A percentile compares a stretch with the other conserved stretches of the same genome.
Evolutionary conservation across 1,284 basidiomycete species (phyloP).

Genomic region (Moniliella sp.): DNA sequence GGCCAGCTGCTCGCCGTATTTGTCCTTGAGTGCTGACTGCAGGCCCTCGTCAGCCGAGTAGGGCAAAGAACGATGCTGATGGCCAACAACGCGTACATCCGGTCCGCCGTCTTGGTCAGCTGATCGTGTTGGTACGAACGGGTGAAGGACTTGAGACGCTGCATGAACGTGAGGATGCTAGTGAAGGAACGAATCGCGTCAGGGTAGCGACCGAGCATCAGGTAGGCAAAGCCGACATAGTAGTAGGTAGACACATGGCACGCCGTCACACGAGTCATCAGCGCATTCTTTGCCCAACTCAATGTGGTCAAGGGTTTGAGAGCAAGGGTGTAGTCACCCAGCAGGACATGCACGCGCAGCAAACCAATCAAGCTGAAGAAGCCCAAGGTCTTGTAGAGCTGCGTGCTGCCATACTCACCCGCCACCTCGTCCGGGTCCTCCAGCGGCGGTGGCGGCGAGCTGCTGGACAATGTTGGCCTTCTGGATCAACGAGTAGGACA

Average conservation of each 20-base stretch:
- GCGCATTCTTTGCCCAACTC: conserved; percentile 37
- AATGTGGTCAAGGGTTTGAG: conserved; percentile 89
- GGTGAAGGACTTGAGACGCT: conserved; percentile 50
- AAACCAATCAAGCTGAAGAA: conserved; percentile 91
- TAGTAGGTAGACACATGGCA: conserved; percentile 69
- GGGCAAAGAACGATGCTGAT: conserved; percentile 80
- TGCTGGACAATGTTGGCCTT: conserved; percentile 88
- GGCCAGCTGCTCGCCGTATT: conserved; percentile 68
- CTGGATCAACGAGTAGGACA: conserved; percentile 89
- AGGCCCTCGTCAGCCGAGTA: conserved; percentile 75
- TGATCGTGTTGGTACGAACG: conserved; percentile 89
- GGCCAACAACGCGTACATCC: conserved; percentile 88
- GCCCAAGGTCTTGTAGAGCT: conserved; percentile 83
- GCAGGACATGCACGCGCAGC: conserved; percentile 75
- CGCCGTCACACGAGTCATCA: conserved; percentile 26
- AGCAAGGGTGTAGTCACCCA: conserved; percentile 84
- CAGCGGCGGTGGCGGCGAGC: conserved; percentile 56
- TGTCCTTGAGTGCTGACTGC: conserved; percentile 72
- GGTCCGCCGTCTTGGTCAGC: conserved; percentile 87
- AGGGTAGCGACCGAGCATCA: conserved; percentile 76
- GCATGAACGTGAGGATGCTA: conserved; percentile 53
- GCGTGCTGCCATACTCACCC: conserved; percentile 71
- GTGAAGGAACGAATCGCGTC: conserved; percentile 85
- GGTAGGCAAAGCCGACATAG: conserved; percentile 86
- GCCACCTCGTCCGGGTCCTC: conserved; percentile 47